A percentile compares a stretch with the other conserved stretches of the same genome.
Evolutionary conservation across 305 asterid genomes (phyloP).

Genomic region (Euphrasia arctica): DNA sequence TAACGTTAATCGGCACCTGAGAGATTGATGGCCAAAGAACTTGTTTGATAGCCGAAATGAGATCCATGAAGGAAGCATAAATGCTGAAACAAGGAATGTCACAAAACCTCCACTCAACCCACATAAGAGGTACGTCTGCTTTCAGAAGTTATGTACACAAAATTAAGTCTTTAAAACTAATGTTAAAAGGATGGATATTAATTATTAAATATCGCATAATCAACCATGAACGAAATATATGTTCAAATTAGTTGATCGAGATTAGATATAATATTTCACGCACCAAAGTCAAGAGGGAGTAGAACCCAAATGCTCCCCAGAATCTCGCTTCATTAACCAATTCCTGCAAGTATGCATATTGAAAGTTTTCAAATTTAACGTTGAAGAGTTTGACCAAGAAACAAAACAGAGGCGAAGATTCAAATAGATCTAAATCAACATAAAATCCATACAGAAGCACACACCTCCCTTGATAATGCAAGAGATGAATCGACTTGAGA

Average conservation of each 20-base stretch:
- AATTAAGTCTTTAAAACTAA: slow-evolving; percentile 21
- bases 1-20: slow-evolving; percentile 46
- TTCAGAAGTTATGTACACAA: slow-evolving; percentile 36
- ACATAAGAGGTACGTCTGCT: slow-evolving; percentile 71
- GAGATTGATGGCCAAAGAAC: slow-evolving; percentile 60
- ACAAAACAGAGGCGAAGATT: background rate
- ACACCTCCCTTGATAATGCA: slow-evolving; percentile 62
- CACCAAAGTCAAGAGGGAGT: slow-evolving; percentile 77
- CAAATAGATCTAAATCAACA: slow-evolving; percentile 10
- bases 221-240: slow-evolving; percentile 26
- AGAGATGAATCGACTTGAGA: slow-evolving; percentile 53
- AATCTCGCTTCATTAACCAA: slow-evolving; percentile 81
- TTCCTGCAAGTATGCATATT: slow-evolving; percentile 46
- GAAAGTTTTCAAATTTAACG: slow-evolving; percentile 18
- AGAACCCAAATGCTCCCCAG: slow-evolving; percentile 99
- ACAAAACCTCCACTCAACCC: slow-evolving; percentile 91
- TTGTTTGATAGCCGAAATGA: slow-evolving; percentile 53
- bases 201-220: background rate
- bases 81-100: slow-evolving; percentile 59
- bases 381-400: slow-evolving; percentile 20
- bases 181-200: slow-evolving; percentile 17
- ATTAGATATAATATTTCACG: slow-evolving; percentile 21
- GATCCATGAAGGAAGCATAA: slow-evolving; percentile 89
- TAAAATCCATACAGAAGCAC: slow-evolving; percentile 23
- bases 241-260: slow-evolving; percentile 18